Conservation (phyloP, 225 moss, liverwort and hornwort species). For the Marchantia paleacea region DNA sequence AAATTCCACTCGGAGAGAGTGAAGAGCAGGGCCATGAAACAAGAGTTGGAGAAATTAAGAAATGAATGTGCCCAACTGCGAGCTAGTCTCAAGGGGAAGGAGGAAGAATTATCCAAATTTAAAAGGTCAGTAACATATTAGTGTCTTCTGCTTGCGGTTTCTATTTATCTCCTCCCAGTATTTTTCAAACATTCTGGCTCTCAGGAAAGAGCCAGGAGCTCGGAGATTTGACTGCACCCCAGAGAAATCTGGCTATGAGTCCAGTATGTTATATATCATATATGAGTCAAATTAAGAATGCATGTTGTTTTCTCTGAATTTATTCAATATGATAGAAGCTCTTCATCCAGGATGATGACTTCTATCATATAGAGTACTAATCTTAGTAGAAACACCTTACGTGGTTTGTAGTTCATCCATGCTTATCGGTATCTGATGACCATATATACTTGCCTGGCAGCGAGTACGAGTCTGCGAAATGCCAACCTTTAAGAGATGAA, state of each 20-base stretch:
- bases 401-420: background rate
- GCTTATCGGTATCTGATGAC: background rate
- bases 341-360: too few species aligned
- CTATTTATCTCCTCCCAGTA: background rate
- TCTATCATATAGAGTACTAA: too few species aligned
- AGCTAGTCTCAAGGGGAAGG: constrained; percentile 43
- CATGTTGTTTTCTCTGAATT: too few species aligned
- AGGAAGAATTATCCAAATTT: constrained; percentile 45
- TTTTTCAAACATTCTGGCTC: background rate
- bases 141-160: background rate
- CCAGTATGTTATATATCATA: too few species aligned
- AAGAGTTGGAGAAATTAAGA: constrained; percentile 59
- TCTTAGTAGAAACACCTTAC: too few species aligned
- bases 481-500: background rate
- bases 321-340: too few species aligned
- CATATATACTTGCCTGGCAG: background rate
- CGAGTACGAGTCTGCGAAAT: constrained; percentile 11
- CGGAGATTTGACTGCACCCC: too few species aligned
- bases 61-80: constrained; percentile 48
- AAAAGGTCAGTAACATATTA: constrained; percentile 37
- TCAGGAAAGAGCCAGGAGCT: background rate
- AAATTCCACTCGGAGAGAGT: constrained; percentile 55
- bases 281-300: too few species aligned
- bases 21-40: constrained; percentile 37
- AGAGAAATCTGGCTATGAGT: too few species aligned